Conservation (phyloP, 352 stramenopile species). For the Globisporangium barbulae region DNA sequence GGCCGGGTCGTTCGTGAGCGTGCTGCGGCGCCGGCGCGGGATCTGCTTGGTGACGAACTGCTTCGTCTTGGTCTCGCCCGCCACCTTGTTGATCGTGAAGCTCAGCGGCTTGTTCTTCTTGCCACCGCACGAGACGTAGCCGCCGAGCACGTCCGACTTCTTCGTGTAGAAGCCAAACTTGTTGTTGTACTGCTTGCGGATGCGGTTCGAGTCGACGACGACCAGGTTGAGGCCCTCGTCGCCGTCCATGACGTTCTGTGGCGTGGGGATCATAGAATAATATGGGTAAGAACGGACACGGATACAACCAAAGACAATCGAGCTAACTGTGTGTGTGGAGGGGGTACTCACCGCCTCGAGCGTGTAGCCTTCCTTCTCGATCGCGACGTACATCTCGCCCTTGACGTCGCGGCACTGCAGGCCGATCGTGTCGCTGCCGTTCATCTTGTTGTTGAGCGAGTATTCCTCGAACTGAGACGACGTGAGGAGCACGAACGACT, state of each 20-base stretch:
- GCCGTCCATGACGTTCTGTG: constrained; percentile 39
- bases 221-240: constrained; percentile 38
- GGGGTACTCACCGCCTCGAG: constrained; percentile 31
- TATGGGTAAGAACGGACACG: background rate
- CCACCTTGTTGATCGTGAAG: constrained; percentile 37
- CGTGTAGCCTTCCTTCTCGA: constrained; percentile 54
- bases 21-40: constrained; percentile 36
- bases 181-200: constrained; percentile 70
- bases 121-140: constrained; percentile 39
- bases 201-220: constrained; percentile 74
- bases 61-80: constrained; percentile 24
- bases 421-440: constrained; percentile 49
- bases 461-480: constrained; percentile 55
- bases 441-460: constrained; percentile 79
- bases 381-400: constrained; percentile 66
- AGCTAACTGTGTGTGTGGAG: background rate
- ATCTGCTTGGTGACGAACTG: constrained; percentile 51
- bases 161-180: constrained; percentile 43
- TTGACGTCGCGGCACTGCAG: constrained; percentile 49
- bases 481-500: constrained; percentile 65
- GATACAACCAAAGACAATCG: background rate
- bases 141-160: constrained; percentile 39
- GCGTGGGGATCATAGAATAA: background rate
- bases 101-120: constrained; percentile 49
- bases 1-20: constrained; percentile 28